Evolutionary conservation across 2,329 filamentous ascomycete genomes (phyloP), one percentile per base, ranked within the genome.

Genomic region (Arachnopeziza araneosa): DNA sequence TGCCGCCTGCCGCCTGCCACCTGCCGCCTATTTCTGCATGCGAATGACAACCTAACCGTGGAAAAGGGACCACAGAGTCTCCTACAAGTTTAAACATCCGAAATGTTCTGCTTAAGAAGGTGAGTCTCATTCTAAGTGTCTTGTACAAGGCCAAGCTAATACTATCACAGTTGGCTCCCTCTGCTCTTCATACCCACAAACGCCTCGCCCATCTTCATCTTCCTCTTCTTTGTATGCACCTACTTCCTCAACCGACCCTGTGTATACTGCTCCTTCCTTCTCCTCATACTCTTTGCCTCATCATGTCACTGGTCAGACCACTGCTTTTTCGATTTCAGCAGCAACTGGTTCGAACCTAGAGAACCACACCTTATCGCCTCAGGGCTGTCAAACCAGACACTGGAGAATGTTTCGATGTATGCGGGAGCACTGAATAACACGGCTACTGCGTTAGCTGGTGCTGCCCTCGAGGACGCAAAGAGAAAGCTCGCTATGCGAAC

Each of bases 161-260:
- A 21, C 24, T 56, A 58, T 54, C 62, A 17, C 69, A 93, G 90
- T 76, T 93, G 90, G 88, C 83, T 95, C 56, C 90, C 90, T 30
- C 86, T 95, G 68, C 89, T 95, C 73, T 93, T 95, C 76, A 92
- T 95, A 68, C 90, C 90, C 56, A 91, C 90, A 61, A 92, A 93
- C 74, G 89, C 90, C 68, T 92, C 89, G 60, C 90, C 90, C 24
- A 83, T 90, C 70, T 93, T 93, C 78, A 90, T 95, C 74, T 85
- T 93, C 77, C 84, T 91, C 76, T 91, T 95, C 81, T 88, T 99
- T 78, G 82, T 91, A 66, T 91, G 93, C 75, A 96, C 93, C 66
- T 98, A 96, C 80, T 90, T 96, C 77, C 87, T 99, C 70, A 96
- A 97, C 78, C 88, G 93, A 58, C 95, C 95, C 57, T 99, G 95